Conservation (phyloP, 2,329 filamentous ascomycete species). For the Microdochium nivale region DNA sequence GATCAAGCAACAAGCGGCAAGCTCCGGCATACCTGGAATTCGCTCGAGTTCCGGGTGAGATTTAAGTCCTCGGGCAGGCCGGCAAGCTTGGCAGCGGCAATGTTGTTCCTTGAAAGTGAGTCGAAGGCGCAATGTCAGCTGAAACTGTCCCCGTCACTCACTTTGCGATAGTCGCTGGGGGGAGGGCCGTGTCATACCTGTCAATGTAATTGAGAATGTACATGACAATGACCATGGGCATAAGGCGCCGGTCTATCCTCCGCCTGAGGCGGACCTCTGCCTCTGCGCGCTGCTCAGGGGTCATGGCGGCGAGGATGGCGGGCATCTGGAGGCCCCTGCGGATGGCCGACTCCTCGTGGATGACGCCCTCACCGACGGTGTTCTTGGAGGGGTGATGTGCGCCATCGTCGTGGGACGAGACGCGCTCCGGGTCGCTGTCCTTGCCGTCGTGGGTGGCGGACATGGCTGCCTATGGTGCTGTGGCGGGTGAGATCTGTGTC, state of each 20-base stretch:
- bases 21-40: slow-evolving; percentile 22
- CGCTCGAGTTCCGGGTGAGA: slow-evolving; percentile 16
- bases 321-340: slow-evolving; percentile 17
- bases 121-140: slow-evolving; percentile 13
- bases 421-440: slow-evolving; percentile 3
- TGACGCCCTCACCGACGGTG: background rate
- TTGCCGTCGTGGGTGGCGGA: slow-evolving; percentile 1
- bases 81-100: slow-evolving; percentile 43
- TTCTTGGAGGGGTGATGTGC: background rate
- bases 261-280: slow-evolving; percentile 49
- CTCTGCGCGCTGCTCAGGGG: slow-evolving; percentile 36
- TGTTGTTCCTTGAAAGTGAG: slow-evolving; percentile 36
- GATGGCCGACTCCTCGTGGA: slow-evolving; percentile 3
- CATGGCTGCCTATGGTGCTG: slow-evolving; percentile 1
- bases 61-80: slow-evolving; percentile 29
- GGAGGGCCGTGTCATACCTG: slow-evolving; percentile 10
- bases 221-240: slow-evolving; percentile 62
- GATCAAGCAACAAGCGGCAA: background rate
- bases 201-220: slow-evolving; percentile 64
- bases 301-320: slow-evolving; percentile 31
- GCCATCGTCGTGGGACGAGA: slow-evolving; percentile 2
- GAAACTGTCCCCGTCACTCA: no score
- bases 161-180: no score
- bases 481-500: no score
- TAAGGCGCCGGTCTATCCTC: slow-evolving; percentile 57